Conservation (phyloP, 1,284 basidiomycete species). For the Rhodotorula sp. region DNA sequence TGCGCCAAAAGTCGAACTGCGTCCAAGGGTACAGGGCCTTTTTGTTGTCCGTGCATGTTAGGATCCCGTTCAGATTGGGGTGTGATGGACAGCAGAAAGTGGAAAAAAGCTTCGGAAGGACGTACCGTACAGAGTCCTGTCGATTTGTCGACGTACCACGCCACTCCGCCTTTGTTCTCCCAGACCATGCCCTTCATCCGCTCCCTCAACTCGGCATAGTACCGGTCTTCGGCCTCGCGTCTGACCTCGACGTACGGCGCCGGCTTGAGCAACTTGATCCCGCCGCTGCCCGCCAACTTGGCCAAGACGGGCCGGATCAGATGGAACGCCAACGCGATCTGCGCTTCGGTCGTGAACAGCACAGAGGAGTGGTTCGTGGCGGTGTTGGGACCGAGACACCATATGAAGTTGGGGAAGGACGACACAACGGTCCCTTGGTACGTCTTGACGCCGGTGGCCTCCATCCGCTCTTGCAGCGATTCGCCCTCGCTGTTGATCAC, state of each 20-base stretch:
- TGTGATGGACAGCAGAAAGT: background rate
- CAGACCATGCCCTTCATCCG: conserved; percentile 34
- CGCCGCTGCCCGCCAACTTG: background rate
- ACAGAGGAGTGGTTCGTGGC: conserved; percentile 34
- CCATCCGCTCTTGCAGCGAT: conserved; percentile 21
- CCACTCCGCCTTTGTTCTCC: conserved; percentile 29
- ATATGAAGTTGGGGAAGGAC: conserved; percentile 17
- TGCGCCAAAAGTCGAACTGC: conserved; percentile 34
- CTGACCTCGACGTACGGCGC: conserved; percentile 35
- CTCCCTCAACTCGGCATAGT: conserved; percentile 14
- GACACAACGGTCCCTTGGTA: conserved; percentile 28
- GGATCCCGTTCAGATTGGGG: background rate
- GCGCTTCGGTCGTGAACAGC: conserved; percentile 35
- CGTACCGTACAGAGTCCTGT: conserved; percentile 26
- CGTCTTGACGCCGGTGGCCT: conserved; percentile 23
- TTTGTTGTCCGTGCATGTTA: background rate
- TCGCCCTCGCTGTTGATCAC: conserved; percentile 30
- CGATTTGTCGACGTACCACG: conserved; percentile 33
- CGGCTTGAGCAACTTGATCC: background rate
- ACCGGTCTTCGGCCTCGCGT: conserved; percentile 26
- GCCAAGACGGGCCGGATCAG: conserved; percentile 32
- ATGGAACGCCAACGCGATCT: conserved; percentile 31
- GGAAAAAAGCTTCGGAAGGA: background rate
- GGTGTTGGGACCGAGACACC: conserved; percentile 33
- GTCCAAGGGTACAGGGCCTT: conserved; percentile 34